Percentiles rank a stretch among this genome's conserved stretches.
Conservation (phyloP, 148 eudicot species). For the Selenicereus undatus region DNA sequence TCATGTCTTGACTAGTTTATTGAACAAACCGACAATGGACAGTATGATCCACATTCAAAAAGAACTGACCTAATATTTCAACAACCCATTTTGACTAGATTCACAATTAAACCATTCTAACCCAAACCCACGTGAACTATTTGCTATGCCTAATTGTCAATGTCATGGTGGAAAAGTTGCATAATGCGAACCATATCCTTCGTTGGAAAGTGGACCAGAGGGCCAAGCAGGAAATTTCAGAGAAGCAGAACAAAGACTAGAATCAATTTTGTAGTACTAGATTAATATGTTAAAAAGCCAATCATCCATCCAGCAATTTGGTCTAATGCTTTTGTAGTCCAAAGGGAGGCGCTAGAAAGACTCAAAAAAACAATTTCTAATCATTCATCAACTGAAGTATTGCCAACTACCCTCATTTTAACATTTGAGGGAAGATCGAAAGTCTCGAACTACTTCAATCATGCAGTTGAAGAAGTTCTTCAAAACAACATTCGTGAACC, state of each 20-base stretch:
- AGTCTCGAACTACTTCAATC: conserved; percentile 21
- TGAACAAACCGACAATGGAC: no score
- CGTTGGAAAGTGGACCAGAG: background rate
- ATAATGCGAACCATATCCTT: background rate
- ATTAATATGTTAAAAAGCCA: background rate
- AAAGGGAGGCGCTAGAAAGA: background rate
- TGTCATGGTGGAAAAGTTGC: background rate
- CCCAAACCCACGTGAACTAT: background rate
- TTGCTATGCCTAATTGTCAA: background rate
- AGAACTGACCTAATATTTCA: no score
- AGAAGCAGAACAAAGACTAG: conserved; percentile 1
- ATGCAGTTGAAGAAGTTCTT: conserved; percentile 11
- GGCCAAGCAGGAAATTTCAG: background rate
- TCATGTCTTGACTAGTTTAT: no score
- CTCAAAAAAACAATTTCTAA: background rate
- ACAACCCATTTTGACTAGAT: background rate
- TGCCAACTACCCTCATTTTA: conserved; percentile 24
- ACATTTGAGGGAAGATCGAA: conserved; percentile 9
- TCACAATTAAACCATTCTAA: background rate
- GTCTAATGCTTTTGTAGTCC: conserved; percentile 10
- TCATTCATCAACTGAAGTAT: background rate
- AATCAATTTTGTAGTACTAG: background rate
- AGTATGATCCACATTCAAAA: no score
- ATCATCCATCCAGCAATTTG: background rate
- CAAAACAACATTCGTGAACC: conserved; percentile 8